A percentile compares a stretch with the other conserved stretches of the same genome.
Evolutionary conservation across 257 asterid species (phyloP).

Genomic region (Eustoma russellianum): DNA sequence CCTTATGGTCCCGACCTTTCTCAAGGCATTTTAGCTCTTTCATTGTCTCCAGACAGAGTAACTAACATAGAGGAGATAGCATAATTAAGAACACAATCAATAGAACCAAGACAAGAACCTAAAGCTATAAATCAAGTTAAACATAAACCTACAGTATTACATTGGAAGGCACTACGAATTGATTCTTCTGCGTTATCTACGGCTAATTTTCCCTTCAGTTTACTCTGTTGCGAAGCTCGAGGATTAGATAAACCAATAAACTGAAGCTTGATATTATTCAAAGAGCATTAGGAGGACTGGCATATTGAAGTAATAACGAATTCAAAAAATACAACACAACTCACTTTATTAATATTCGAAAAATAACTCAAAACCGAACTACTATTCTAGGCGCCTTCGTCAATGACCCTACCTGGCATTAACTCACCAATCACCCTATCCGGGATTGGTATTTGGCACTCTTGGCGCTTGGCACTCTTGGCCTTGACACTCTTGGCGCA

Average conservation of each 20-base stretch:
- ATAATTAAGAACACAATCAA: not conserved
- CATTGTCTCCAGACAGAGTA: constrained; percentile 65
- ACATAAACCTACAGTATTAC: constrained; percentile 51
- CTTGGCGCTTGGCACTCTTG: no score
- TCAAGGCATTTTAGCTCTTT: constrained; percentile 67
- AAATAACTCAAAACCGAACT: no score
- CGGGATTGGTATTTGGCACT: no score
- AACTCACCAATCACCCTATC: no score
- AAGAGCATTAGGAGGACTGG: constrained; percentile 61
- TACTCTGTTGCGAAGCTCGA: constrained; percentile 34
- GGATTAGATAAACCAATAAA: constrained; percentile 43
- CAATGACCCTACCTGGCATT: no score
- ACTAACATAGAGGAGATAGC: constrained; percentile 22
- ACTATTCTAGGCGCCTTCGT: no score
- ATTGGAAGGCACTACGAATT: constrained; percentile 64
- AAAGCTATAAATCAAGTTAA: constrained; percentile 4
- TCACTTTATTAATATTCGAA: no score
- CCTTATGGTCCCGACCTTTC: constrained; percentile 58
- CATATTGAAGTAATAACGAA: no score
- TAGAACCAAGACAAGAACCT: constrained; percentile 1
- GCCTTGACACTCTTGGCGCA: no score
- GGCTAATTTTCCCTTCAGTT: constrained; percentile 57
- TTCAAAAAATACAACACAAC: no score
- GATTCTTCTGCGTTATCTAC: constrained; percentile 48
- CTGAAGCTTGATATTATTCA: constrained; percentile 55